These are phyloP conservation scores for Cercospora nicotianae DNA, from an alignment of 2,329 filamentous ascomycete species.

Conservation along the genomic window DNA sequence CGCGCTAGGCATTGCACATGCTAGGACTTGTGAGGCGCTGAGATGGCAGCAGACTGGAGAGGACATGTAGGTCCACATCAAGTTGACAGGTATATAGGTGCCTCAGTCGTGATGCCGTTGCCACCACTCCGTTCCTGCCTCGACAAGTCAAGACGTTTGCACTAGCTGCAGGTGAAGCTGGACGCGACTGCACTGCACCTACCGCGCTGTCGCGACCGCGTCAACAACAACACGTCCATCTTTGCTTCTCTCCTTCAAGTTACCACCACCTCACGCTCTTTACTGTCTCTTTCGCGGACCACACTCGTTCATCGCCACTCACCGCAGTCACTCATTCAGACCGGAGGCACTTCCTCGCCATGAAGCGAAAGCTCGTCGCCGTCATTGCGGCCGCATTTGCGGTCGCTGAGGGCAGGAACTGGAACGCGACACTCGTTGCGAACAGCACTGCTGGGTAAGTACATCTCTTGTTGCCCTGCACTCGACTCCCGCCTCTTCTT, in stretches of 20 bases:
- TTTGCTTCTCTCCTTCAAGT: conserved; percentile 6
- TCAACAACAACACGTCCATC: conserved; percentile 7
- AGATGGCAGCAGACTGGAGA: background rate
- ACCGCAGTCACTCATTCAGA: conserved; percentile 35
- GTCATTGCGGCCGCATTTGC: conserved; percentile 18
- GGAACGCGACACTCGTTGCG: conserved; percentile 13
- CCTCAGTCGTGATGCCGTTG: background rate
- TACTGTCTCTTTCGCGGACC: background rate
- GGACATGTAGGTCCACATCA: background rate
- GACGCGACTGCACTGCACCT: background rate
- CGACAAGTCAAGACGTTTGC: conserved; percentile 1
- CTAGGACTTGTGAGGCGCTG: background rate
- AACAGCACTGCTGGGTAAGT: conserved; percentile 24
- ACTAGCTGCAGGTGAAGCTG: background rate
- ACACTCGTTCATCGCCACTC: conserved; percentile 23
- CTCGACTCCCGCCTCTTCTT: background rate
- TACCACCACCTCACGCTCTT: conserved; percentile 17
- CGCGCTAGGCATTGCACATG: background rate
- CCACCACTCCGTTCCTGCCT: background rate
- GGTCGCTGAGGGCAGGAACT: conserved; percentile 12
- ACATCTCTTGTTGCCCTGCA: background rate
- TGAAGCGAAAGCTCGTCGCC: conserved; percentile 21
- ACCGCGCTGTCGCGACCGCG: background rate
- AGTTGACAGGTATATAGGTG: background rate
- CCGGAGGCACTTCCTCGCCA: conserved; percentile 19